These are phyloP conservation scores for Sherardia arvensis DNA, from an alignment of 257 asterid species.

Conservation along the genomic window DNA sequence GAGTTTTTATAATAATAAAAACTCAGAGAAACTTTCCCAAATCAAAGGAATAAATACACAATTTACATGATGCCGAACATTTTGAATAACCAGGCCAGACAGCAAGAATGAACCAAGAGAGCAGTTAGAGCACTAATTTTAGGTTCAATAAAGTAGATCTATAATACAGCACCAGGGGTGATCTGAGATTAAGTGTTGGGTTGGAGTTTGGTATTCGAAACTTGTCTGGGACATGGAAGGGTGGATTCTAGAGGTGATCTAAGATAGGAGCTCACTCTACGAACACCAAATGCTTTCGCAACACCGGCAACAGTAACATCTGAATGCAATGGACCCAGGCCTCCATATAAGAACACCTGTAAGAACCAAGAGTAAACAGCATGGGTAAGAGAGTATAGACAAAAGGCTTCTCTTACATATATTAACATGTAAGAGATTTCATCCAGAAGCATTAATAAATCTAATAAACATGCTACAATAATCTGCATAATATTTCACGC, in stretches of 20 bases:
- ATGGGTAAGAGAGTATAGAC: not conserved
- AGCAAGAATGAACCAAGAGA: not conserved
- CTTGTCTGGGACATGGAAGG: not conserved
- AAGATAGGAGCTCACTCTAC: conserved; percentile 37
- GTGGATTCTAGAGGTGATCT: not conserved
- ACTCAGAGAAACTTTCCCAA: not conserved
- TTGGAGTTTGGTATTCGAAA: not conserved
- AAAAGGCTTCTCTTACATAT: conserved; percentile 1
- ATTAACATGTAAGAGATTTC: too few relatives aligned
- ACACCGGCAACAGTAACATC: conserved; percentile 89
- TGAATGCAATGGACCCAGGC: conserved; percentile 83
- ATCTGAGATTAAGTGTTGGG: not conserved
- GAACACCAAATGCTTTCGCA: conserved; percentile 96
- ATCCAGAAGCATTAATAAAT: not conserved
- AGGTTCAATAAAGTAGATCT: not conserved
- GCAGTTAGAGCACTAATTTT: not conserved
- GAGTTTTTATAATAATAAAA: not conserved
- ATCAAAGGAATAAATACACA: not conserved
- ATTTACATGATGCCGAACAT: not conserved
- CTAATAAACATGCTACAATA: not conserved
- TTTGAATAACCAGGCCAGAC: not conserved
- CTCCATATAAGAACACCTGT: conserved; percentile 85
- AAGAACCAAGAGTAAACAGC: conserved; percentile 4
- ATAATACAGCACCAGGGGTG: not conserved
- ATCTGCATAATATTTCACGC: not conserved